Evolutionary conservation across 2,329 filamentous ascomycete species (phyloP), one percentile per base, ranked within the genome.

Genomic region (Exophiala mesophila): DNA sequence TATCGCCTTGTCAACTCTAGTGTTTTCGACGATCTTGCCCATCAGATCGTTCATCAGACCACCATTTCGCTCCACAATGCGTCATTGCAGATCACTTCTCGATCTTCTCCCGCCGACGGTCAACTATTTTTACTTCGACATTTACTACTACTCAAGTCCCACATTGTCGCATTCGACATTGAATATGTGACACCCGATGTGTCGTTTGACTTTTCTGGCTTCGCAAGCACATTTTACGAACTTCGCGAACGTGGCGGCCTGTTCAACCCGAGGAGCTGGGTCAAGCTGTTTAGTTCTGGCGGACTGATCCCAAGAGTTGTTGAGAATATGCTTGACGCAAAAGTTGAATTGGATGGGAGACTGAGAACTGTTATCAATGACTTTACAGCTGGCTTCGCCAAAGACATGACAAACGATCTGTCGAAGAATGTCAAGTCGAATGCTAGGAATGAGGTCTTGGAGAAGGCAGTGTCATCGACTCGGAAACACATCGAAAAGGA

Each of bases 71-170:
- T 98, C 13, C 78, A 88, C 50, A 76, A 81, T 37, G 90, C 88
- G 19, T 85, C 88, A 53, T 69, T 74, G 4, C 77, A 78, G 47
- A 83, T 94, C 54, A 76, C 80, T 42, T 45, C 41, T 21, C 49
- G 43, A 28, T 52, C 52, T 5, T 63, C 65, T n/a, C 69, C 69
- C 60, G 74, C 77, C 2, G 88, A 97, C 60, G 78, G 85, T 0
- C 85, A 95, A 54, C 75, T 98, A 3, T 98, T 98, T 65, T 82
- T 96, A 58, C 83, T 98, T 56, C 92, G 90, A 56, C 95, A 98
- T 61, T 76, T 98, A 2, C 82, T 98, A 36, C 83, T 96, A 36
- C 77, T 98, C 38, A 97, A 97, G 65, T 94, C 96, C 60, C 87
- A 96, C 61, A 85, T 98, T 38, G 82, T 98, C 18, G 89, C 89